Percentiles rank a stretch among this genome's conserved stretches.
phyloP scores from a whole-genome alignment of 2,329 filamentous ascomycete genomes.

The Coniella vitis region DNA sequence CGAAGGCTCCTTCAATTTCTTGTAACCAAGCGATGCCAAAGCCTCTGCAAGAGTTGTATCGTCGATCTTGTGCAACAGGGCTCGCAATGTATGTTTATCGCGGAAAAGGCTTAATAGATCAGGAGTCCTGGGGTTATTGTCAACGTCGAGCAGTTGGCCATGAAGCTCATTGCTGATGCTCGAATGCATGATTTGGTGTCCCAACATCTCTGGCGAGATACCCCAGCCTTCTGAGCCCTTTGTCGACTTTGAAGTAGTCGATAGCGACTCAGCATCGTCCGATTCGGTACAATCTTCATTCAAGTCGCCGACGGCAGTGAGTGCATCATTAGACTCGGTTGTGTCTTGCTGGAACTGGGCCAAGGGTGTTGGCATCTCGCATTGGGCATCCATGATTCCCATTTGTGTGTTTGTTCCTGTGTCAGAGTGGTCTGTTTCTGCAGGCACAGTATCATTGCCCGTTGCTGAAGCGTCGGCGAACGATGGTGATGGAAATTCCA shows the following conservation, averaged over 20 bases:
- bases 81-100: constrained; percentile 25
- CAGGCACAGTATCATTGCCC: not conserved
- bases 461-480: constrained; percentile 3
- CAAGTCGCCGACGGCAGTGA: not conserved
- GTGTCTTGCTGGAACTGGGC: not conserved
- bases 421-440: not conserved
- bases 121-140: constrained; percentile 2
- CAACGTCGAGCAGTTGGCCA: not conserved
- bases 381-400: not conserved
- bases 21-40: constrained; percentile 23
- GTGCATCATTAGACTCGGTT: not conserved
- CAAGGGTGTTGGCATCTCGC: not conserved
- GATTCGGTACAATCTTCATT: not conserved
- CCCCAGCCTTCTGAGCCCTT: not conserved
- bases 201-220: not conserved
- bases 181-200: not conserved
- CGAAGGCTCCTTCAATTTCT: constrained; percentile 13
- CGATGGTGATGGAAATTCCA: constrained; percentile 1
- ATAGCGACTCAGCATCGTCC: not conserved
- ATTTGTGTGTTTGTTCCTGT: not conserved
- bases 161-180: not conserved
- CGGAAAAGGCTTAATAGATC: constrained; percentile 19
- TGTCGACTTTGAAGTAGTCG: not conserved
- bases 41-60: constrained; percentile 27
- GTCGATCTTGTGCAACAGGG: constrained; percentile 23